Evolutionary conservation across 768 basidiomycete species (phyloP), one percentile per base, ranked within the genome.

Genomic region (Boletus fagicola): DNA sequence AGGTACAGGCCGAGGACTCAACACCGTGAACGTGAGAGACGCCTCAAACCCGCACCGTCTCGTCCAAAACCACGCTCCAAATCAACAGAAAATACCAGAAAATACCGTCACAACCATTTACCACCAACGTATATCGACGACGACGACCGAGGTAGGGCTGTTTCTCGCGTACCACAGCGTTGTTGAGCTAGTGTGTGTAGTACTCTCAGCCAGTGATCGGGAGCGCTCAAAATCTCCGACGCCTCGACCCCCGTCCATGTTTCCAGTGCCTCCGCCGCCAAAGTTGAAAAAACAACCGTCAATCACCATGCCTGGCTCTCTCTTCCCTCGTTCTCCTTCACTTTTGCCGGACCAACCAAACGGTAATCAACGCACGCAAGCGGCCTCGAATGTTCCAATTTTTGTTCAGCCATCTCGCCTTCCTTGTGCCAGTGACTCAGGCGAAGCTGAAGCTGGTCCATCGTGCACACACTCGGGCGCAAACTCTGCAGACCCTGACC

Each of bases 261-360:
- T 65, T 39, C 56, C 22, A 22, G 66, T 69, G 3, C 69, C 75
- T 24, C 71, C 74, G 1, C 71, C 71, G 15, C 76, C 68, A 13
- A 73, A 46, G 51, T 40, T 71, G 48, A 69, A 55, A 36, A 71
- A 64, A 42, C 59, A 69, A n/a, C 72, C 73, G 9, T 83, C 82
- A 3, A 64, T 79, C 0, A 85, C 84, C 1, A 92, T 92, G 90
- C 90, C 90, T 22, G 90, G 90, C 9, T 81, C 90, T 1, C 80
- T 92, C 13, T 89, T 85, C 65, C 83, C 88, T 5, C 84, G 88
- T 10, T 89, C 90, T 0, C 79, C 83, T 0, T 88, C 88, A n/a
- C 74, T 84, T 13, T 74, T 84, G 31, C 83, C 84, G 8, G 68
- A 69, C 28, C 75, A 75, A 22, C 39, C 18, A 24, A 16, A 26